Percentiles rank a stretch among this genome's conserved stretches.
Conservation (phyloP, 2,329 filamentous ascomycete species). For the Zopfia rhizophila region DNA sequence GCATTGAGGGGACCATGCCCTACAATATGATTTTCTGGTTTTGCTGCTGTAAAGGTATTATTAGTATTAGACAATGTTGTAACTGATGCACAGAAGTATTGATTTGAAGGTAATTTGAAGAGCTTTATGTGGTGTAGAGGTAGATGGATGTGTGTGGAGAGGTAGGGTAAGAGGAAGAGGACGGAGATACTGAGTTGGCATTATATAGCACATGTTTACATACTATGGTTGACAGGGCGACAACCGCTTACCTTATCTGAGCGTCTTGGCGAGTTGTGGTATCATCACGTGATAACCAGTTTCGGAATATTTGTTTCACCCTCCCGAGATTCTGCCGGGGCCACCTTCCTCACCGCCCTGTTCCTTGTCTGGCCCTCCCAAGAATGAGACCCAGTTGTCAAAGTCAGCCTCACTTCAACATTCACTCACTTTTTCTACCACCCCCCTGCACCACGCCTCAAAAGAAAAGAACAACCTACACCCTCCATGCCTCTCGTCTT, state of each 20-base stretch:
- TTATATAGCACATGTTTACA: constrained; percentile 52
- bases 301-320: constrained; percentile 19
- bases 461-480: no score
- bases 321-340: constrained; percentile 16
- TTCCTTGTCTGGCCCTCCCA: neutral
- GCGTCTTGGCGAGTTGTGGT: neutral
- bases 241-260: constrained; percentile 9
- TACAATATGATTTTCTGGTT: constrained; percentile 42
- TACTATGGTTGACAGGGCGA: constrained; percentile 41
- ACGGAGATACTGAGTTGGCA: constrained; percentile 27
- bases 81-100: constrained; percentile 53
- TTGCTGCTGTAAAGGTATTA: constrained; percentile 44
- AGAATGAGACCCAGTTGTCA: no score
- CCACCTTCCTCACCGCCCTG: constrained; percentile 1
- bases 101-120: constrained; percentile 42
- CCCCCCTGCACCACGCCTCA: constrained; percentile 18
- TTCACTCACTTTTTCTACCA: neutral
- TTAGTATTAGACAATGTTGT: constrained; percentile 52
- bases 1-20: constrained; percentile 16
- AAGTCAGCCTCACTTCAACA: constrained; percentile 5
- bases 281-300: neutral
- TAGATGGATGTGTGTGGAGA: constrained; percentile 18
- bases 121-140: constrained; percentile 20
- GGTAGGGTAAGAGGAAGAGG: constrained; percentile 26
- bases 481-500: constrained; percentile 18